Conservation (phyloP, 1,139 yeast species). For the Candida pseudocylindracea region DNA sequence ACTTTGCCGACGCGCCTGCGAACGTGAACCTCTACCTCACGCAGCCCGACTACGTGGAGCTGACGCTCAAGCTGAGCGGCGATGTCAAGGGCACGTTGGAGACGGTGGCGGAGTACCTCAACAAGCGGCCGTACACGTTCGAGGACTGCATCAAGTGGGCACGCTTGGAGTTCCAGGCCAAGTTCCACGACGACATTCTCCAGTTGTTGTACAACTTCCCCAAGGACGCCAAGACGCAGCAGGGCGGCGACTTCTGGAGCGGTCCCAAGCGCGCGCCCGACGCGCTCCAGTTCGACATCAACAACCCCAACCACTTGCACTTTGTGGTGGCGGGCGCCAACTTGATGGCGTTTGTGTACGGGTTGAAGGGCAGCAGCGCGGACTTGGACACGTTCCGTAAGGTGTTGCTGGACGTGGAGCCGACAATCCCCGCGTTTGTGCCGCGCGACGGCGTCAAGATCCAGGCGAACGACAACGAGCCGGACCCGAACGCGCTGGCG, state of each 20-base stretch:
- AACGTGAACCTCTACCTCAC: slow-evolving; percentile 78
- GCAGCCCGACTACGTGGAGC: slow-evolving; percentile 85
- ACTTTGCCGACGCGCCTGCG: slow-evolving; percentile 75
- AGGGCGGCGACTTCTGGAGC: slow-evolving; percentile 93
- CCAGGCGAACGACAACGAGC: slow-evolving; percentile 77
- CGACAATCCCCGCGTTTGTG: slow-evolving; percentile 18
- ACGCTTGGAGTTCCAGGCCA: slow-evolving; percentile 65
- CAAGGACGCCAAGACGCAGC: slow-evolving; percentile 71
- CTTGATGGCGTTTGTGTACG: slow-evolving; percentile 75
- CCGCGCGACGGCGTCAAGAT: slow-evolving; percentile 65
- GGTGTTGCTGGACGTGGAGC: slow-evolving; percentile 21
- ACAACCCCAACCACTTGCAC: slow-evolving; percentile 56
- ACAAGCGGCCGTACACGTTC: slow-evolving; percentile 67
- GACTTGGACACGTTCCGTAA: slow-evolving; percentile 22
- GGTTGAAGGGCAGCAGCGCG: slow-evolving; percentile 33
- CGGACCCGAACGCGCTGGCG: slow-evolving; percentile 44
- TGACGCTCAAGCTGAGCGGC: slow-evolving; percentile 74
- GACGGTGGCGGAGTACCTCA: slow-evolving; percentile 49
- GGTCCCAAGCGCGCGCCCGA: slow-evolving; percentile 95
- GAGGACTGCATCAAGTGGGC: slow-evolving; percentile 97
- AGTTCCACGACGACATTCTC: slow-evolving; percentile 65
- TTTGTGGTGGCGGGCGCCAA: slow-evolving; percentile 82
- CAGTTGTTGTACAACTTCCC: slow-evolving; percentile 92
- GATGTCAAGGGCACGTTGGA: slow-evolving; percentile 78
- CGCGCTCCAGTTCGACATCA: slow-evolving; percentile 55